Percentiles rank a stretch among this genome's conserved stretches.
Evolutionary conservation across 1,284 basidiomycete species (phyloP).

Genomic region (Cystobasidium pallidum): DNA sequence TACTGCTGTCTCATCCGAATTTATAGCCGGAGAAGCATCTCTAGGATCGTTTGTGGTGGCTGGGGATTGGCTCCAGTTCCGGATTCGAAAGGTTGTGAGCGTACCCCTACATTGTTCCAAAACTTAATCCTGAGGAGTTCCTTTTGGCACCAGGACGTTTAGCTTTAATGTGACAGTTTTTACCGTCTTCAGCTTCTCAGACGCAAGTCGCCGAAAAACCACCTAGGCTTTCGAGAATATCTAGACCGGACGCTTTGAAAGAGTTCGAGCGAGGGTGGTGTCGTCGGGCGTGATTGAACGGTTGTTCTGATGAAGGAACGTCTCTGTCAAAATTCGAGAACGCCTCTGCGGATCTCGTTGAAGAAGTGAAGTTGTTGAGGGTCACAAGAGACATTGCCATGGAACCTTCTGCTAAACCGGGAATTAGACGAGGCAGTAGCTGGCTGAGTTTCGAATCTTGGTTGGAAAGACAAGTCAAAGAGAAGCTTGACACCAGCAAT

Average conservation of each 20-base stretch:
- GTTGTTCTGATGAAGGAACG: constrained; percentile 60
- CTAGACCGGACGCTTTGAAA: constrained; percentile 42
- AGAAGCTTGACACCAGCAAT: too few relatives aligned
- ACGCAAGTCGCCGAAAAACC: constrained; percentile 49
- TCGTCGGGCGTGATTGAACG: constrained; percentile 4
- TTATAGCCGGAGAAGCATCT: not conserved
- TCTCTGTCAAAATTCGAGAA: constrained; percentile 73
- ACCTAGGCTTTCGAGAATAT: constrained; percentile 67
- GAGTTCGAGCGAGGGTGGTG: constrained; percentile 20
- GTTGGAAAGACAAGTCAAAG: too few relatives aligned
- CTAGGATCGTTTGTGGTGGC: constrained; percentile 17
- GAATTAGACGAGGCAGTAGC: too few relatives aligned
- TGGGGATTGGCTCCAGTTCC: not conserved
- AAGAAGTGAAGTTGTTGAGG: constrained; percentile 68
- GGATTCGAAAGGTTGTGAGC: too few relatives aligned
- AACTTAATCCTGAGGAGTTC: constrained; percentile 72
- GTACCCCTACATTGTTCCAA: constrained; percentile 68
- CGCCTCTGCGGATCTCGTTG: constrained; percentile 70
- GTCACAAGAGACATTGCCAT: too few relatives aligned
- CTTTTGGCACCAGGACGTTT: constrained; percentile 77
- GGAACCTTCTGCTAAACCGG: too few relatives aligned
- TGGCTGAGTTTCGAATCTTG: too few relatives aligned
- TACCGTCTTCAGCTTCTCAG: constrained; percentile 62
- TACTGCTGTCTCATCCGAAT: constrained; percentile 1
- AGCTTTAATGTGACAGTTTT: constrained; percentile 70